Evolutionary conservation across 495 filamentous ascomycete genomes (phyloP), one percentile per base, ranked within the genome.

Genomic region (Lasiosphaeria hispida): DNA sequence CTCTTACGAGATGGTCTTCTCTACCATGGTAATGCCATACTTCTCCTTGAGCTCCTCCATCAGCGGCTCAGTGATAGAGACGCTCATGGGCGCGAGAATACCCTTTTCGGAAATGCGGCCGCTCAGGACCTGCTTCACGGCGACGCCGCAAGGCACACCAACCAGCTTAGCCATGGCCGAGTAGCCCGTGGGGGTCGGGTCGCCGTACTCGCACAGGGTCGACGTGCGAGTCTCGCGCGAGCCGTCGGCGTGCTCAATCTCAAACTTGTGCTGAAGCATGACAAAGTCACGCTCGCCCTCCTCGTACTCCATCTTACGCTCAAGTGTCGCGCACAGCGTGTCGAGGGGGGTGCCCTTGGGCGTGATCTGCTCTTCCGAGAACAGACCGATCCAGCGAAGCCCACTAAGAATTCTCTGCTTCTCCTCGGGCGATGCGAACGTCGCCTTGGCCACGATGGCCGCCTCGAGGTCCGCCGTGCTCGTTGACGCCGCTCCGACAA

Each of bases 211-310:
- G 72, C 80, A 80, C 7, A 97, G 82, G 10, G 92, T 97, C 39
- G 83, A 87, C 7, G 89, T 92, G 43, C 85, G 80, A 38, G 83
- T 89, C 80, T 96, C 87, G 69, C 84, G 75, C 53, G 67, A 71
- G 53, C 76, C 75, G 65, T 96, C 90, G 69, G 84, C 83, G 68
- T 87, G 73, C 80, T 96, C 88, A 65, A 97, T 89, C 70, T 87
- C 87, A 70, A 96, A 97, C 71, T 88, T 91, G 82, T 98, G 94
- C 77, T 91, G 81, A 39, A 96, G 83, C 82, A 94, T 89, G 64
- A 65, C 72, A 40, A 96, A 76, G 67, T 95, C 91, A 39, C 93
- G 85, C 85, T 96, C 94, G 38, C 82, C 85, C 55, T 86, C 79
- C 62, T 80, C 89, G 70, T 86, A 97, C 70, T 88, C 81, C 90